Conservation (phyloP, 2,329 filamentous ascomycete genomes). For the Sclerotinia borealis region DNA sequence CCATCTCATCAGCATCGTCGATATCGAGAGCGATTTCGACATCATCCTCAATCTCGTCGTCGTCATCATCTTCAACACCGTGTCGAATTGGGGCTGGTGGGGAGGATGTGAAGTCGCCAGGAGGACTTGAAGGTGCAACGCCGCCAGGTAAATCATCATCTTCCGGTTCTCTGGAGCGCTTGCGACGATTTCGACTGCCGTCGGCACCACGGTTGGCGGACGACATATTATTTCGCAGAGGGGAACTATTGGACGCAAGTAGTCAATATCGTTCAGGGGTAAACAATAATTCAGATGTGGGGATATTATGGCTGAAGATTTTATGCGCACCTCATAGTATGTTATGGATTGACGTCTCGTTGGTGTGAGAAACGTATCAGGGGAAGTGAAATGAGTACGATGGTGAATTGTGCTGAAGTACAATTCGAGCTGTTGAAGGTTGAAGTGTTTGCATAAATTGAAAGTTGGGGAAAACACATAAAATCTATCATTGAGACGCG, state of each 20-base stretch:
- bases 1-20: conserved; percentile 74
- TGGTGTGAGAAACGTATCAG: not conserved
- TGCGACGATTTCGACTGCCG: conserved; percentile 44
- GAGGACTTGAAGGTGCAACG: conserved; percentile 48
- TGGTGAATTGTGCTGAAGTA: not conserved
- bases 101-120: conserved; percentile 52
- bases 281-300: conserved; percentile 4
- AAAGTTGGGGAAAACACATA: conserved; percentile 6
- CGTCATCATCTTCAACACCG: conserved; percentile 55
- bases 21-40: conserved; percentile 65
- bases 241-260: conserved; percentile 56
- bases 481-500: not conserved
- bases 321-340: conserved; percentile 27
- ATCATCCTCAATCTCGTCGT: conserved; percentile 66
- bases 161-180: conserved; percentile 60
- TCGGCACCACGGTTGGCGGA: conserved; percentile 72
- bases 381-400: not conserved
- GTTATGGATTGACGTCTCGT: not conserved
- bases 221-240: conserved; percentile 71
- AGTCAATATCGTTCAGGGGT: conserved; percentile 15
- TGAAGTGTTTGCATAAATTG: conserved; percentile 3
- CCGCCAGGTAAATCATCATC: conserved; percentile 52
- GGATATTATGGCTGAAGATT: not conserved
- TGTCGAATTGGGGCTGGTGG: conserved; percentile 57
- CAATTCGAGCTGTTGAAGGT: not conserved